Percentiles rank a stretch among this genome's conserved stretches.
Evolutionary conservation across 306 rosid genomes (phyloP).

Genomic region (Luffa aegyptiaca): DNA sequence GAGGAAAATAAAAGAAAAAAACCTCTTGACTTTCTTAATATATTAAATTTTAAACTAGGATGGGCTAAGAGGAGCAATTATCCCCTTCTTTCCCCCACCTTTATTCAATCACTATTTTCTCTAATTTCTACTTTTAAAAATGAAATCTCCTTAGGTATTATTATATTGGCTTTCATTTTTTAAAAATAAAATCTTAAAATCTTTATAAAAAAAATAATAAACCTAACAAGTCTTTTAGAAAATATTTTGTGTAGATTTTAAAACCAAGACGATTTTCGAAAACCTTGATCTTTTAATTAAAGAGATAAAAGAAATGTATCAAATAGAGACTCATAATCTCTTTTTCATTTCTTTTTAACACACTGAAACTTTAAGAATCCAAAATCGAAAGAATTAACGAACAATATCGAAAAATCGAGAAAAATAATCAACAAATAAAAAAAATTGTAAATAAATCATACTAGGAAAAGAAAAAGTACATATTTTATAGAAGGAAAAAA

Average conservation of each 20-base stretch:
- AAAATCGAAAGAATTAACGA: not conserved
- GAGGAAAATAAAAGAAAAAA: not conserved
- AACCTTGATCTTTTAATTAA: no score
- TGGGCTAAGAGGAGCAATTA: no score
- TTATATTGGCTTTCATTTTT: no score
- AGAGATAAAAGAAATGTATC: no score
- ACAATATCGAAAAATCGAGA: not conserved
- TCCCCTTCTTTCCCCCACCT: no score
- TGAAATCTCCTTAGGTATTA: no score
- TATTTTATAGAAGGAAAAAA: not conserved
- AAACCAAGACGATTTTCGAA: no score
- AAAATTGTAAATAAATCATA: not conserved
- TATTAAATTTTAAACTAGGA: no score
- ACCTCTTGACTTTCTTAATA: no score
- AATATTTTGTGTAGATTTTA: not conserved
- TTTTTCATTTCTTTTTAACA: no score
- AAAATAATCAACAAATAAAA: not conserved
- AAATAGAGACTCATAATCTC: no score
- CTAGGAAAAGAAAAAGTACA: not conserved
- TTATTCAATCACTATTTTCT: not conserved
- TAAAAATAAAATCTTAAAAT: not conserved
- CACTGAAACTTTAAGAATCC: no score
- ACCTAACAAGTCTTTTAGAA: not conserved
- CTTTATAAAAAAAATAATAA: not conserved
- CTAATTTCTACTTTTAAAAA: not conserved